Percentiles rank a stretch among this genome's conserved stretches.
Evolutionary conservation across 2,329 filamentous ascomycete genomes (phyloP).

Genomic region (Ophiostoma australiae): DNA sequence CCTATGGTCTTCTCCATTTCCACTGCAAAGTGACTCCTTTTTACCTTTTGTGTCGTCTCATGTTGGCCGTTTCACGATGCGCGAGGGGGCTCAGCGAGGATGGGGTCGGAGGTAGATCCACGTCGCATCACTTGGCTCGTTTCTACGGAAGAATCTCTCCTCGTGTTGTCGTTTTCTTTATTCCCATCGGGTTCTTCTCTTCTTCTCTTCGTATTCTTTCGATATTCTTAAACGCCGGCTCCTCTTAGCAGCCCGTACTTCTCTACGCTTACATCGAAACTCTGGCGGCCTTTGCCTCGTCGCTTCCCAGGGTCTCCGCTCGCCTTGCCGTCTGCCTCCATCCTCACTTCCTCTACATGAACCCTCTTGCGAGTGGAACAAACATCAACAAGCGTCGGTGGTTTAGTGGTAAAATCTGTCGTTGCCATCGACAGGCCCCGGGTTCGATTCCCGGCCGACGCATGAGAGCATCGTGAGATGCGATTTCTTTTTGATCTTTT

Average conservation of each 20-base stretch:
- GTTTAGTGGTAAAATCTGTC: constrained; percentile 15
- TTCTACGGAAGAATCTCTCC: background rate
- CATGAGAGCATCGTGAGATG: background rate
- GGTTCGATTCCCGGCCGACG: constrained; percentile 16
- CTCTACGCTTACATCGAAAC: background rate
- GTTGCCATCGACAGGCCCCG: constrained; percentile 14
- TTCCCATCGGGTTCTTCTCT: background rate
- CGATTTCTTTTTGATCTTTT: background rate
- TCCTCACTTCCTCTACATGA: background rate
- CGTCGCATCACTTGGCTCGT: constrained; percentile 16
- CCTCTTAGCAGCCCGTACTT: background rate
- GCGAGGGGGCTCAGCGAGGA: background rate
- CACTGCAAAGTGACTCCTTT: background rate
- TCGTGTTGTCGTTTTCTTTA: background rate
- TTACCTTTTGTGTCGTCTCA: constrained; percentile 8
- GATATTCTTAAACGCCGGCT: background rate
- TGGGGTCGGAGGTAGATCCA: constrained; percentile 14
- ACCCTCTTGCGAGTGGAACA: background rate
- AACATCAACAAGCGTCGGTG: constrained; percentile 10
- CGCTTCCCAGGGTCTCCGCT: background rate
- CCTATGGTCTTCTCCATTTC: background rate
- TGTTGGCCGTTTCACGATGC: constrained; percentile 16
- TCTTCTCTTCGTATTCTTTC: background rate
- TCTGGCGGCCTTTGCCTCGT: background rate
- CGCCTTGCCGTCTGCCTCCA: background rate